Evolutionary conservation across 768 basidiomycete species (phyloP), one percentile per base, ranked within the genome.

Genomic region (Polyporus arcularius): DNA sequence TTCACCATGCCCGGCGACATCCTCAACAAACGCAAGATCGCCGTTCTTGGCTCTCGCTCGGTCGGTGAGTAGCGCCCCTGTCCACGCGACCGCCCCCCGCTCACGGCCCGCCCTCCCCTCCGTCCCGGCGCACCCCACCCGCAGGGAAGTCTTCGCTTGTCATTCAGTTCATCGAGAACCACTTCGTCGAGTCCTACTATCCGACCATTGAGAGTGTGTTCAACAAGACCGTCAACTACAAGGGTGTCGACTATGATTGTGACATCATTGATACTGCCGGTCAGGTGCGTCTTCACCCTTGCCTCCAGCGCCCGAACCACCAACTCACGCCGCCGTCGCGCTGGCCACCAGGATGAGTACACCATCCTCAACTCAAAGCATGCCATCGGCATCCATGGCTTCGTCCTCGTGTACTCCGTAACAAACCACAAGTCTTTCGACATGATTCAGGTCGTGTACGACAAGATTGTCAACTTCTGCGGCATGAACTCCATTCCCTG

Each of bases 221-320:
- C 73, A 81, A 86, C 53, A 97, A 96, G 81, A 87, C 82, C 61
- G 86, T 98, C 70, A 84, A 82, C 59, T 89, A 91, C 79, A 92
- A 92, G 57, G 96, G 95, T 52, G 82, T 88, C 35, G 93, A 96
- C 70, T 98, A 95, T 70, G 89, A 94, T 62, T 96, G 95, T 76
- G 94, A 96, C 76, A 96, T 98, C 78, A 93, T 98, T 68, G 96
- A 98, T 74, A 96, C 94, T 64, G 96, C 96, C 53, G 96, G 96
- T 31, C 96, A 98, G 86, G 95, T 93, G 58, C 65, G 85, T 72
- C 42, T 54, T 47, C 39, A 7, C 49, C 18, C 12, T 61, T 18
- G 28, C 10, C 50, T 46, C 26, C 43, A 49, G 38, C 38, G 38
- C 21, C 48, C 5, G 39, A 28, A 63, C 61, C 50, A 28, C 32